Evolutionary conservation across 441 rosid genomes (phyloP), one percentile per base, ranked within the genome.

Genomic region (Theobroma grandiflorum): DNA sequence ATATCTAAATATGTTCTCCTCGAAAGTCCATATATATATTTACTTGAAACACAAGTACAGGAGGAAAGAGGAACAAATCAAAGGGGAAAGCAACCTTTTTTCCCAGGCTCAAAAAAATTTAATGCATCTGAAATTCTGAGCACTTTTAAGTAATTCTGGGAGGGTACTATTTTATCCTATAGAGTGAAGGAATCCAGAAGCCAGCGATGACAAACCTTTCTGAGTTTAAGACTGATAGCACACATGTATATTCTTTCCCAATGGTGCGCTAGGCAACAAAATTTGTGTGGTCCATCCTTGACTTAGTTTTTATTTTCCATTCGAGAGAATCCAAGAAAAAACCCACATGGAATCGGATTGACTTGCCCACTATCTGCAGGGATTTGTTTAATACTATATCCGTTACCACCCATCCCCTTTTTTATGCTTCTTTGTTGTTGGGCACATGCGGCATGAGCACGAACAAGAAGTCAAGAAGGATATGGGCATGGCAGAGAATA

Each of bases 291-390:
- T 40, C 20, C 72, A 59, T 7, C 0, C 35, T 49, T 58, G 35
- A 74, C 52, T 22, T 38, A 0, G 57, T 62, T 40, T 18, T 18
- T 26, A 6, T 63, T 42, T 14, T 40, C 4, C 14, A 2, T 42
- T 53, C 2, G 62, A 26, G 73, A 81, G 83, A 81, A 76, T 70
- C 83, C 83, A 76, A 81, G 43, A 59, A 71, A 31, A 80, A 61
- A 69, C 52, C 49, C 80, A 76, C 66, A 64, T 73, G 73, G 74
- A 52, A 72, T 42, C 35, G 45, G 63, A 18, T 52, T 53, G 63
- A 53, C 63, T 72, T 63, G 75, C 22, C 61, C 35, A 38, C 66
- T 4, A 49, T 71, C 3, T 50, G 26, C 61, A 33, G 16, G 16
- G 8, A 71, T 31, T 40, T 31, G 4, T 72, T 52, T 31, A 15